Evolutionary conservation across 2,329 filamentous ascomycete genomes (phyloP).

Genomic region (Dactylellina haptotyla): DNA sequence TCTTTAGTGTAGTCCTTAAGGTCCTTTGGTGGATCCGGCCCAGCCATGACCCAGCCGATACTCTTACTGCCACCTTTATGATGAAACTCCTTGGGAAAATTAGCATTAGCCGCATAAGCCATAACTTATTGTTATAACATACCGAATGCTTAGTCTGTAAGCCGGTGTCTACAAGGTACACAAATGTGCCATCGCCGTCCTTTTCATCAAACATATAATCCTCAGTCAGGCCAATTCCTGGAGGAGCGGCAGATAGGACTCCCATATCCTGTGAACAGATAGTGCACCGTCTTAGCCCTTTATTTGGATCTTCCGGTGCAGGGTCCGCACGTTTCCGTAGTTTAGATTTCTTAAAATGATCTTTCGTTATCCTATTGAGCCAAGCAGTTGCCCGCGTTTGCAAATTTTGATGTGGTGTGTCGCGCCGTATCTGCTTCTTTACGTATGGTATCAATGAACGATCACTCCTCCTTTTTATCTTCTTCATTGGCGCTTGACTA

Average conservation of each 20-base stretch:
- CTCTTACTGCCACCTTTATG: conserved; percentile 8
- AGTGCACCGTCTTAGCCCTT: not conserved
- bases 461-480: not conserved
- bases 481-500: not conserved
- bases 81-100: conserved; percentile 33
- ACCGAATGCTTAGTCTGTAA: conserved; percentile 23
- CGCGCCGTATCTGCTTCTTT: too few relatives aligned
- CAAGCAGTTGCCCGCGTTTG: too few relatives aligned
- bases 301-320: not conserved
- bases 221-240: not conserved
- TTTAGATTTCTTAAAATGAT: not conserved
- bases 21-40: conserved; percentile 11
- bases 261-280: conserved; percentile 13
- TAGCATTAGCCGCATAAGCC: too few relatives aligned
- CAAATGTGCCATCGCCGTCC: conserved; percentile 17
- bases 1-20: conserved; percentile 15
- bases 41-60: conserved; percentile 36
- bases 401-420: too few relatives aligned
- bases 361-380: not conserved
- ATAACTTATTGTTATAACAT: not conserved
- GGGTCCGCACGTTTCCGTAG: not conserved
- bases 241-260: conserved; percentile 14
- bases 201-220: conserved; percentile 30
- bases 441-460: too few relatives aligned
- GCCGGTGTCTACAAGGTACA: conserved; percentile 33